Base-by-base conservation (phyloP, 805 yeast species). In the Teunomyces kruisii region DNA sequence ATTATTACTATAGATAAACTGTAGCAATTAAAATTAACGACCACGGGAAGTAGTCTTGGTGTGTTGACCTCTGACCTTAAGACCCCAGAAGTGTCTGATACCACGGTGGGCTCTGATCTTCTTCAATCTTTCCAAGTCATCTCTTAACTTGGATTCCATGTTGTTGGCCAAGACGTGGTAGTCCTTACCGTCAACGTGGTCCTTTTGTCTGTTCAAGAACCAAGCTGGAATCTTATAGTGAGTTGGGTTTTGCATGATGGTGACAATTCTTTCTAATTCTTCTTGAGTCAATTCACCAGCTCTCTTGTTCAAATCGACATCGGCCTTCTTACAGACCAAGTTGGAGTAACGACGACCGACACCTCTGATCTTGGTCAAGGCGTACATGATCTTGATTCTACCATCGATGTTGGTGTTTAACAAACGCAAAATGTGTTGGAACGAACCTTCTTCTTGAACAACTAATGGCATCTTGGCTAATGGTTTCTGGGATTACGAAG, bases 261-360 rank as follows among this genome's bases (percentile, higher is more conserved):
- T 92, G 76, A 94, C 98, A 73, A 94, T 81, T 84, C 99, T 91
- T 86, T 94, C 99, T 77, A 94, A 89, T 83, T 94, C 99, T 86
- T 94, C 99, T 79, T 94, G 99, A 76, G 99, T 91, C 76, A 94
- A 89, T 82, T 94, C 99, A 88, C 99, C 99, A 70, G 99, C 99
- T 80, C 99, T 88, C 87, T 94, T 94, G 79, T 78, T 70, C 79
- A 95, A 85, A 76, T 88, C 96, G 74, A 94, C 95, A 84, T 94
- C 99, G 70, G 99, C 99, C 86, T 92, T 95, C 88, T 95, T 95
- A 85, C 98, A 94, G 74, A 94, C 97, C 81, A 94, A 83, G 91
- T 95, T 94, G 79, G 99, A 83, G 88, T 92, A 95, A 83, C 99
- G 94, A 81, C 98, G 95, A 83, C 99, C 99, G 70, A 94, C 98